Percentiles rank a stretch among this genome's conserved stretches.
These are phyloP conservation scores for Leucosporidium creatinivorum DNA, from an alignment of 768 basidiomycete genomes.

Conservation along the genomic window DNA sequence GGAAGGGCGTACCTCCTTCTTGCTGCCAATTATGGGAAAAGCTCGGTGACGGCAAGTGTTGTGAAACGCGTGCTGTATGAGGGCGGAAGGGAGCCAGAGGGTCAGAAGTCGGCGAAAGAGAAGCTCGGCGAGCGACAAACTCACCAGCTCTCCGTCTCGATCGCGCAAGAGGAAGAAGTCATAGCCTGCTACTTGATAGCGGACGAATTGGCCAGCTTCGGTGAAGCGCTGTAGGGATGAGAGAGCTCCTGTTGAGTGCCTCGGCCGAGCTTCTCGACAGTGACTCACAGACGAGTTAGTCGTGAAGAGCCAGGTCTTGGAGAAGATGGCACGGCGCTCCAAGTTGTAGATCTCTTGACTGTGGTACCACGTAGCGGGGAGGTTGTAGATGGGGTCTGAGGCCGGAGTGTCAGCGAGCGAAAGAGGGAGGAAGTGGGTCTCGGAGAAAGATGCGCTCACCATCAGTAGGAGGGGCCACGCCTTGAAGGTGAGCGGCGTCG, in stretches of 20 bases:
- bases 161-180: not conserved
- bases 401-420: no score
- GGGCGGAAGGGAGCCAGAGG: not conserved
- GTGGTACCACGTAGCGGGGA: not conserved
- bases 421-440: no score
- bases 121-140: not conserved
- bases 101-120: not conserved
- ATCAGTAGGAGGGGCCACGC: no score
- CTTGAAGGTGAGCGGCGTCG: no score
- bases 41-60: not conserved
- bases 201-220: not conserved
- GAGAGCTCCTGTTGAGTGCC: no score
- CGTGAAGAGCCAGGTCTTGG: not conserved
- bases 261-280: no score
- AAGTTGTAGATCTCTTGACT: constrained; percentile 1
- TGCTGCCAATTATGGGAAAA: not conserved
- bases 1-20: not conserved
- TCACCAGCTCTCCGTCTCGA: not conserved
- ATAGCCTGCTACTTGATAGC: not conserved
- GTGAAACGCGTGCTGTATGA: not conserved
- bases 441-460: no score
- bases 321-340: constrained; percentile 1
- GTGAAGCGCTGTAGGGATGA: not conserved
- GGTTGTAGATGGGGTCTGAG: not conserved
- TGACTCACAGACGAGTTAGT: not conserved